phyloP scores from a whole-genome alignment of 2,329 filamentous ascomycete species.

The Trichoderma sp. region DNA sequence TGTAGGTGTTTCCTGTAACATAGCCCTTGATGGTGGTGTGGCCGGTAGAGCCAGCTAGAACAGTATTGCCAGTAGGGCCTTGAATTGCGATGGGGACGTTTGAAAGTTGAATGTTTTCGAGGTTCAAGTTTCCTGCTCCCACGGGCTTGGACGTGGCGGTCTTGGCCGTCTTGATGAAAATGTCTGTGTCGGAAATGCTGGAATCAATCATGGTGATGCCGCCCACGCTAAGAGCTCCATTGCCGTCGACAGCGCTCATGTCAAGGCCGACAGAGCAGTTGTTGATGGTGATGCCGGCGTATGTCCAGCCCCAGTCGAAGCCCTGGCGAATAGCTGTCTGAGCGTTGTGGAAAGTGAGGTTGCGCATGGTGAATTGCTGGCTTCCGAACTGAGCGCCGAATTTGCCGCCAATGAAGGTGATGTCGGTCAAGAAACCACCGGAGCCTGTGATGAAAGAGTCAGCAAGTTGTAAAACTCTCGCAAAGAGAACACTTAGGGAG shows the following conservation, averaged over 20 bases:
- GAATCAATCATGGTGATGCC: constrained; percentile 72
- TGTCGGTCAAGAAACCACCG: constrained; percentile 65
- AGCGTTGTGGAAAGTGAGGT: constrained; percentile 62
- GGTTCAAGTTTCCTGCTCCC: neutral
- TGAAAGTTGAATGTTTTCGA: neutral
- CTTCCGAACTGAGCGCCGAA: constrained; percentile 58
- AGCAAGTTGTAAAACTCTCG: neutral
- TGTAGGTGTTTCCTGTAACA: neutral
- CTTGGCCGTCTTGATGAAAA: constrained; percentile 59
- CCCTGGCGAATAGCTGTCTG: constrained; percentile 67
- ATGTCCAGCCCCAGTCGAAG: constrained; percentile 76
- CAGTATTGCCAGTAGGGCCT: neutral
- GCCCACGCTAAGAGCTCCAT: neutral
- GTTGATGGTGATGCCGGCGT: constrained; percentile 63
- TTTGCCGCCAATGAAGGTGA: constrained; percentile 68
- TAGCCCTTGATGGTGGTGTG: neutral
- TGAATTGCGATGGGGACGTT: neutral
- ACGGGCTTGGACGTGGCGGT: neutral
- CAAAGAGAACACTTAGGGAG: neutral
- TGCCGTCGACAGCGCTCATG: constrained; percentile 46
- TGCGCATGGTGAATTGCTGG: constrained; percentile 70
- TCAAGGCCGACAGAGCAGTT: constrained; percentile 65
- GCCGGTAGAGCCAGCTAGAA: neutral
- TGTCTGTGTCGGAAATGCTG: constrained; percentile 62
- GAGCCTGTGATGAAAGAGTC: constrained; percentile 39